Percentiles rank a stretch among this genome's conserved stretches.
Evolutionary conservation across 2,329 filamentous ascomycete genomes (phyloP).

Genomic region (Penicillium decumbens): DNA sequence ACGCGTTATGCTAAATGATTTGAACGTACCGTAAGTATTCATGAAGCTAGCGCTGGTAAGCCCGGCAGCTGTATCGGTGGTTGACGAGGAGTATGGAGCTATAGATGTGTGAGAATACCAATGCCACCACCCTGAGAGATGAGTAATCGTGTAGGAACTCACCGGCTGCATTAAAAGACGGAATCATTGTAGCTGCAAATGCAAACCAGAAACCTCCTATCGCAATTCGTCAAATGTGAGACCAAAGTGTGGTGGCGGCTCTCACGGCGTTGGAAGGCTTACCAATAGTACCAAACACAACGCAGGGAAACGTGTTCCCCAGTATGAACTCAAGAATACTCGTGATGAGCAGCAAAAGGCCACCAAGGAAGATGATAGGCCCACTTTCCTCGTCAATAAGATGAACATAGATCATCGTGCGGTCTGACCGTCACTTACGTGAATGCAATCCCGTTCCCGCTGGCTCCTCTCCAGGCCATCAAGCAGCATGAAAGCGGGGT

Average conservation of each 20-base stretch:
- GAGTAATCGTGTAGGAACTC: conserved; percentile 32
- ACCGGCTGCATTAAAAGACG: conserved; percentile 50
- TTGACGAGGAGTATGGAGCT: conserved; percentile 27
- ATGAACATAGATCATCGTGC: conserved; percentile 1
- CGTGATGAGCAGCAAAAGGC: conserved; percentile 50
- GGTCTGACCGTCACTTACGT: conserved; percentile 11
- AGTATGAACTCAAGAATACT: conserved; percentile 55
- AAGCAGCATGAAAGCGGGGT: conserved; percentile 25
- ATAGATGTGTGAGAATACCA: conserved; percentile 12
- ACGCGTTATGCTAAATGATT: fast-evolving
- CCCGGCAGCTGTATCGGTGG: conserved; percentile 22
- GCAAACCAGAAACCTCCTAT: conserved; percentile 52
- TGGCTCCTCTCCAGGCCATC: conserved; percentile 27
- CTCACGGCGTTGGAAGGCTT: conserved; percentile 13
- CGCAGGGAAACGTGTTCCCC: conserved; percentile 57
- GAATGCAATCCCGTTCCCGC: conserved; percentile 24
- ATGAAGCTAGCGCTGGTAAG: conserved; percentile 22
- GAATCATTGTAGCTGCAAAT: conserved; percentile 53
- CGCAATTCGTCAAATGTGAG: neutral
- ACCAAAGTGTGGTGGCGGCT: neutral
- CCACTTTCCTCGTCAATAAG: conserved; percentile 34
- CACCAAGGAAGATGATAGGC: conserved; percentile 51
- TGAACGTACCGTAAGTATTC: conserved; percentile 22
- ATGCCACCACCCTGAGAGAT: conserved; percentile 38
- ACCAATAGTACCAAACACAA: conserved; percentile 54